Base-by-base conservation (phyloP, 225 moss, liverwort and hornwort genomes). In the Physcomitrium patens region DNA sequence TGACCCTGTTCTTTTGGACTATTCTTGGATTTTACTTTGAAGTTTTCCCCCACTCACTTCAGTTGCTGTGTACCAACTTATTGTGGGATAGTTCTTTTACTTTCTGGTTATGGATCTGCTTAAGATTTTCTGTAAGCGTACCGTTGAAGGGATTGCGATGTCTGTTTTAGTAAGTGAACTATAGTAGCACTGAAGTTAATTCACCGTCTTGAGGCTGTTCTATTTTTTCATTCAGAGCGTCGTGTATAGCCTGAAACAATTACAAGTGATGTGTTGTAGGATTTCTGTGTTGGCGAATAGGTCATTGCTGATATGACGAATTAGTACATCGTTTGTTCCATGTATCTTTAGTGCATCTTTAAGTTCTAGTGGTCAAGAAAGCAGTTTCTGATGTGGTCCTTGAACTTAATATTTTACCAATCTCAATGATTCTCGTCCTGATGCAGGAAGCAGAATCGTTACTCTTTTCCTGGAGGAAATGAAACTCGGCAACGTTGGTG, bases 61-160 rank as follows among this genome's bases (percentile, higher is more conserved):
- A n/a, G 68, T 68, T 68, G 51, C 67, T 67, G 42, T 70, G 15
- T 44, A 43, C 43, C 57, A 22, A 50, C 44, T 69, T 55, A 50
- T 43, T 23, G 13, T 1, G 22, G 54, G 19, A 54, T 55, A 19
- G 3, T 19, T 56, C 57, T 70, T 57, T 44, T 50, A 54, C 54
- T 37, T 37, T 37, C 31, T 37, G 31, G 31, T 37, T 37, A 65
- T 24, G 1, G 56, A 19, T n/a, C 57, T 70, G 69, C 54, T n/a
- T 52, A 68, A 27, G 50, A 27, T 67, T 50, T 11, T 15, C 15
- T 50, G 37, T 54, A 55, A 42, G 19, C 42, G 19, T 69, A 23
- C 16, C 28, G 12, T 70, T 37, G 31, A 57, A 68, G 58, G 57
- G 70, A 45, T 56, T 45, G 45, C 45, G 56, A 57, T 18, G 12